Percentiles rank a stretch among this genome's conserved stretches.
phyloP scores from a whole-genome alignment of 179 eudicot species.

The Carnegiea gigantea region DNA sequence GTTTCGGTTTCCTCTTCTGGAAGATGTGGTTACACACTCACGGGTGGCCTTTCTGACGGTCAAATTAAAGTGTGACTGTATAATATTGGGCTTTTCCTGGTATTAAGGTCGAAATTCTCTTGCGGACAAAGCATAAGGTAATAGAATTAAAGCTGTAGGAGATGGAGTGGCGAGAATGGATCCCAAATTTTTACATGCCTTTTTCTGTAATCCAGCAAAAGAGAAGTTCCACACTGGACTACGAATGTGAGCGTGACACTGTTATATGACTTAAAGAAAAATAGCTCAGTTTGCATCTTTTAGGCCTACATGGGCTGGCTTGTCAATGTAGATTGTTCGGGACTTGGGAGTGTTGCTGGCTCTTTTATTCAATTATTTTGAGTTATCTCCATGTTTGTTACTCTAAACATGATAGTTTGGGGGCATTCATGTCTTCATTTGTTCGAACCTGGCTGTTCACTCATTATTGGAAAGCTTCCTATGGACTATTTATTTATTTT shows the following conservation, averaged over 20 bases:
- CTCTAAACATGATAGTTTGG: neutral
- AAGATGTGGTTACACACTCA: too few species aligned
- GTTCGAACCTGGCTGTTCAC: neutral
- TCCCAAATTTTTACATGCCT: neutral
- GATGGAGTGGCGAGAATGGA: neutral
- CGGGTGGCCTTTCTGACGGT: too few species aligned
- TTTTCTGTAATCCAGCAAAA: neutral
- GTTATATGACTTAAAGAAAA: neutral
- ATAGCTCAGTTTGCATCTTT: neutral
- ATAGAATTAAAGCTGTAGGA: neutral
- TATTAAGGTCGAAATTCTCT: neutral
- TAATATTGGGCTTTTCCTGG: too few species aligned
- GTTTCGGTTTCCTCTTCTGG: too few species aligned
- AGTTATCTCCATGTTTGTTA: neutral
- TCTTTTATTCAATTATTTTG: too few species aligned
- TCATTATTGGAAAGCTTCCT: neutral
- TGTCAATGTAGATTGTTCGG: too few species aligned
- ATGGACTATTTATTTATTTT: too few species aligned
- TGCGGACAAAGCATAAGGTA: neutral
- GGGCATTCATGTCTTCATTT: neutral
- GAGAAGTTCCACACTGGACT: neutral
- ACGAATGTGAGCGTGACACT: neutral
- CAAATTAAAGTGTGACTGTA: too few species aligned
- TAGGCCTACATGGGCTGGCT: neutral
- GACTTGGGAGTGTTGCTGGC: too few species aligned